phyloP scores from a whole-genome alignment of 768 basidiomycete genomes.

The Rhodotorula diobovata region DNA sequence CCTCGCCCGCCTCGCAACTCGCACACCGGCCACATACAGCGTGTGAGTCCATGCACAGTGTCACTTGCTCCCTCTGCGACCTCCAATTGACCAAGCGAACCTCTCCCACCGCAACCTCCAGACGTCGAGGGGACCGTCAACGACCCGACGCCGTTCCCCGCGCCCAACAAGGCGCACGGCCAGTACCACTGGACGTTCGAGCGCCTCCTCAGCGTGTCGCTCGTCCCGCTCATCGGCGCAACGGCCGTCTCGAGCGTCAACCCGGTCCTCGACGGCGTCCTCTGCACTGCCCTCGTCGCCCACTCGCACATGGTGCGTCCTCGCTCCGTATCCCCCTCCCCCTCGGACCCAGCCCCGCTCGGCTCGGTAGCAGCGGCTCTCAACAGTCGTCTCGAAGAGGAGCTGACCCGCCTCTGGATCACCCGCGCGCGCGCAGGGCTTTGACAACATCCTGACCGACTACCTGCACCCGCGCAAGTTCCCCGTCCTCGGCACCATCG shows the following conservation, averaged over 20 bases:
- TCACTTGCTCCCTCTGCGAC: no score
- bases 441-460: constrained; percentile 72
- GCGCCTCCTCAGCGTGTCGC: constrained; percentile 75
- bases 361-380: background rate
- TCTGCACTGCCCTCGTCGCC: constrained; percentile 80
- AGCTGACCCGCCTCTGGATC: background rate
- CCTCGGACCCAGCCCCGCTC: background rate
- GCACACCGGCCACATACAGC: no score
- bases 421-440: constrained; percentile 57
- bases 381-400: no score
- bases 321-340: background rate
- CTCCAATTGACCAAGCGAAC: no score
- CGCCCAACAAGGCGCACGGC: constrained; percentile 62
- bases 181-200: constrained; percentile 93
- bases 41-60: no score
- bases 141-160: constrained; percentile 85
- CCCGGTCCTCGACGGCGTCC: constrained; percentile 81
- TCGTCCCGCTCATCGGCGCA: constrained; percentile 82
- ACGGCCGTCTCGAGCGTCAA: constrained; percentile 76
- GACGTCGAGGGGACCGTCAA: constrained; percentile 79
- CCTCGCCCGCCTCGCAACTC: constrained; percentile 1
- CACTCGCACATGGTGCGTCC: constrained; percentile 87
- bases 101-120: no score
- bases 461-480: constrained; percentile 92
- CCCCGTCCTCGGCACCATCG: constrained; percentile 66